A percentile compares a stretch with the other conserved stretches of the same genome.
Conservation (phyloP, 2,329 filamentous ascomycete genomes). For the Alternaria atra region DNA sequence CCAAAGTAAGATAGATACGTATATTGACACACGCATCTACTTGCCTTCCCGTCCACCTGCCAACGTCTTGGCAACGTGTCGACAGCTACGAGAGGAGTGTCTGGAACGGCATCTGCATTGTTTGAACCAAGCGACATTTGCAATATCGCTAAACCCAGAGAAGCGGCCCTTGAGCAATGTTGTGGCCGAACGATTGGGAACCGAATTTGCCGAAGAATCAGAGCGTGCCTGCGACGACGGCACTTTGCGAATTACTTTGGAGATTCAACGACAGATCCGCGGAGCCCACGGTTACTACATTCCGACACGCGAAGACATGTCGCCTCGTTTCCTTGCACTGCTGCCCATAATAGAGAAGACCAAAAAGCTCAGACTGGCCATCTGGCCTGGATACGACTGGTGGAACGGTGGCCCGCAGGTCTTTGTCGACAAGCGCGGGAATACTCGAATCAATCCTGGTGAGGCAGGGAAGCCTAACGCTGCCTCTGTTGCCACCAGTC, state of each 20-base stretch:
- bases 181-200: slow-evolving; percentile 21
- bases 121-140: slow-evolving; percentile 15
- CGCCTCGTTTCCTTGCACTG: slow-evolving; percentile 39
- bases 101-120: slow-evolving; percentile 22
- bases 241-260: slow-evolving; percentile 35
- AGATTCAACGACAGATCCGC: slow-evolving; percentile 29
- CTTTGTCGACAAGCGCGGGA: slow-evolving; percentile 9
- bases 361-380: slow-evolving; percentile 31
- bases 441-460: slow-evolving; percentile 9
- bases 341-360: slow-evolving; percentile 29
- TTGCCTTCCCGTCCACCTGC: slow-evolving; percentile 30
- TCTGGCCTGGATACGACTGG: slow-evolving; percentile 42
- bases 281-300: slow-evolving; percentile 29
- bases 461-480: slow-evolving; percentile 23
- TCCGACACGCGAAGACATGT: slow-evolving; percentile 32
- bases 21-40: slow-evolving; percentile 42
- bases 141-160: not conserved
- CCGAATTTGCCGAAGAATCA: slow-evolving; percentile 27
- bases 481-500: slow-evolving; percentile 29
- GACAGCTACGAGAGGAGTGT: slow-evolving; percentile 38
- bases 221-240: slow-evolving; percentile 34
- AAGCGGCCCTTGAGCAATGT: slow-evolving; percentile 16
- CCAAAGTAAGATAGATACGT: slow-evolving; percentile 14
- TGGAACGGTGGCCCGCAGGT: slow-evolving; percentile 26
- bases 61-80: slow-evolving; percentile 36